These are phyloP conservation scores for Pelargonium nanum DNA, from an alignment of 345 rosid genomes.

Conservation along the genomic window DNA sequence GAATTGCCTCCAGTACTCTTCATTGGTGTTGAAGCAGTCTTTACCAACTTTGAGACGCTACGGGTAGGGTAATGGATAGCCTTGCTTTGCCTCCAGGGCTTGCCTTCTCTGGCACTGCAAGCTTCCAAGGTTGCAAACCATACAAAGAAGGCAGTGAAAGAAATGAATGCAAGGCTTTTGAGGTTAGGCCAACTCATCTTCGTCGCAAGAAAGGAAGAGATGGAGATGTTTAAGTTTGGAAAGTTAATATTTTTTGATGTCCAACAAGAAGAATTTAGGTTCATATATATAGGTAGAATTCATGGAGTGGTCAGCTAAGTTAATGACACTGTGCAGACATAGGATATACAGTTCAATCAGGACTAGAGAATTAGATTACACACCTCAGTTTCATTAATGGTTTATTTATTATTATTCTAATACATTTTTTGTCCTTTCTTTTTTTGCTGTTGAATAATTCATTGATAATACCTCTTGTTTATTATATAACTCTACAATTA, in stretches of 20 bases:
- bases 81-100: conserved; percentile 21
- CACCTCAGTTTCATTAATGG: conserved; percentile 9
- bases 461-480: not conserved
- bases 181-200: conserved; percentile 26
- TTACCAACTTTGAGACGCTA: not conserved
- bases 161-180: conserved; percentile 14
- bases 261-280: conserved; percentile 4
- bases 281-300: conserved; percentile 28
- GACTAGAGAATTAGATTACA: conserved; percentile 14
- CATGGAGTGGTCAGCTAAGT: conserved; percentile 3
- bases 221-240: conserved; percentile 1
- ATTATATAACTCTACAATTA: not conserved
- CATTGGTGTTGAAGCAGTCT: conserved; percentile 7
- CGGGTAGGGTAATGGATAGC: not conserved
- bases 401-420: conserved; percentile 1
- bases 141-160: conserved; percentile 23
- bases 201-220: not conserved
- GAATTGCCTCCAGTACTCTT: conserved; percentile 13
- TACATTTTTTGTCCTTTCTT: too few species aligned
- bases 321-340: conserved; percentile 11
- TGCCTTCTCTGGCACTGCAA: conserved; percentile 42
- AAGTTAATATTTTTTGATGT: not conserved
- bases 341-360: conserved; percentile 24
- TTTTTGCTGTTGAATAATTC: not conserved
- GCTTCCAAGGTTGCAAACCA: conserved; percentile 21